Evolutionary conservation across 1,139 yeast genomes (phyloP), one percentile per base, ranked within the genome.

Genomic region (Suhomyces ambrosiae): DNA sequence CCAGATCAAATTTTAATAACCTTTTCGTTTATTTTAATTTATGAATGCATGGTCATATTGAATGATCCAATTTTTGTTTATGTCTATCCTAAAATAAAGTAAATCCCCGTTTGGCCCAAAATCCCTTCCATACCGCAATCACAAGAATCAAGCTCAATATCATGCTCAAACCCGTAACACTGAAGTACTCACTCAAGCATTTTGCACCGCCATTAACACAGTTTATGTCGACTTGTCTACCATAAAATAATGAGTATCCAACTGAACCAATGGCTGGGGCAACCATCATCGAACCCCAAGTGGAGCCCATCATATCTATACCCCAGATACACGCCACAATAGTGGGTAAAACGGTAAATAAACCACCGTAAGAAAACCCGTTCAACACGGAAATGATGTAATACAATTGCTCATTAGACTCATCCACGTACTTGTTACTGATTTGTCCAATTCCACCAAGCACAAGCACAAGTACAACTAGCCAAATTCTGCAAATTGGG

Each of bases 251-350:
- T 2, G 96, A 92, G 53, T 76, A 87, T 1, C 77, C 48, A 5
- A 86, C 71, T 1, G 95, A 74, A 1, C 97, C 96, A 3, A 88
- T 49, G 0, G 97, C 97, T 0, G 97, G 97, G 0, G 96, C 96
- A 23, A 87, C 71, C 79, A 90, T 81, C 54, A 88, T 86, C 21
- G 86, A 70, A 3, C 97, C 97, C 90, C 96, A 92, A 1, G 94
- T 85, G 2, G 96, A 85, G 0, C 97, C 97, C 57, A 92, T 80
- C 35, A 87, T 76, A 39, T 86, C 90, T 24, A 86, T 78, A 0
- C 97, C 97, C 96, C 97, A 92, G 1, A 86, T 76, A 3, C 82
- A 71, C 1, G 95, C 83, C 3, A 86, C 81, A 7, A 89, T 68
- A 0, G 95, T 84, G 5, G 98, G 97, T 49, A 80, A 85, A 6